These are phyloP conservation scores for Pleurotus cornucopiae DNA, from an alignment of 768 basidiomycete species.

Conservation along the genomic window DNA sequence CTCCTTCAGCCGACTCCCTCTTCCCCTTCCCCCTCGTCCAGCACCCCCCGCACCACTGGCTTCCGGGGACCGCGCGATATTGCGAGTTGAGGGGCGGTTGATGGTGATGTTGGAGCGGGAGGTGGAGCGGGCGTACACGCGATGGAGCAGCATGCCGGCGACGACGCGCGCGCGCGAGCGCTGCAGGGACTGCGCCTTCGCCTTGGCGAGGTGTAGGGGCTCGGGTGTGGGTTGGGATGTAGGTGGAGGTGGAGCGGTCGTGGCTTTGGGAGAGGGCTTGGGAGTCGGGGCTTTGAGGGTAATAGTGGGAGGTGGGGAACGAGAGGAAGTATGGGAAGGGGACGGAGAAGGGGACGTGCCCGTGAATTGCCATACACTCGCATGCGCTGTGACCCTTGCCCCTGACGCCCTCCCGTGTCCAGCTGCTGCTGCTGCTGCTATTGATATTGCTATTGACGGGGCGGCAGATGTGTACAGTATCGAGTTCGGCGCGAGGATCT, in stretches of 20 bases:
- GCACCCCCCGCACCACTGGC: not conserved
- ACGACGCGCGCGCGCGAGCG: not conserved
- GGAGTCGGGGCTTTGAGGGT: not conserved
- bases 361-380: not conserved
- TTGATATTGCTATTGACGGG: not conserved
- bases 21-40: not conserved
- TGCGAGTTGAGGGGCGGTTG: too few relatives aligned
- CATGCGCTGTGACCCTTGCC: not conserved
- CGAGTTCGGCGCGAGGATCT: not conserved
- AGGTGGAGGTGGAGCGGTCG: not conserved
- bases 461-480: conserved; percentile 2
- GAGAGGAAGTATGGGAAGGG: not conserved
- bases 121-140: not conserved
- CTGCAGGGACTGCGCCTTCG: not conserved
- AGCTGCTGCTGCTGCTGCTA: not conserved
- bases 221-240: not conserved
- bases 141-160: conserved; percentile 5
- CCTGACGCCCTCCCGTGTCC: not conserved
- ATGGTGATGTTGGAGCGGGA: not conserved
- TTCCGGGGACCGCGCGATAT: not conserved
- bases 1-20: not conserved
- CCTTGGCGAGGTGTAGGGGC: too few relatives aligned
- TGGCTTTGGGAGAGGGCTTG: not conserved
- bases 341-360: not conserved
- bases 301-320: not conserved